A percentile compares a stretch with the other conserved stretches of the same genome.
phyloP scores from a whole-genome alignment of 208 protist species.

The Acanthamoeba sp. region DNA sequence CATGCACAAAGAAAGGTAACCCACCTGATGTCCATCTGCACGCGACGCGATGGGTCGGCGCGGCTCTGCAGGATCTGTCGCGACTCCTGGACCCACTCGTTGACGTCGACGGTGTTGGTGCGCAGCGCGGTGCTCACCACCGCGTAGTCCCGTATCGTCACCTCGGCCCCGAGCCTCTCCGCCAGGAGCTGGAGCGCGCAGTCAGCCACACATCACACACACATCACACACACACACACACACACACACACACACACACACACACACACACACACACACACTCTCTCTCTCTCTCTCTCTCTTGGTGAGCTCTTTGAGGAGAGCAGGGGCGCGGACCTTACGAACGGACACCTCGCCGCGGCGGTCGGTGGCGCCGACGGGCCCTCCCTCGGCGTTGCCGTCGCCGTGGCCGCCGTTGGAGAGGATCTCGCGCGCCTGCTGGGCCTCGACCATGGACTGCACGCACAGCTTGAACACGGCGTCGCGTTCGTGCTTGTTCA shows the following conservation, averaged over 20 bases:
- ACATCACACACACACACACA: too few species aligned
- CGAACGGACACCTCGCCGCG: not conserved
- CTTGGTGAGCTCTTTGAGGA: too few species aligned
- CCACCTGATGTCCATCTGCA: not conserved
- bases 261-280: too few species aligned
- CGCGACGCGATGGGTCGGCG: not conserved
- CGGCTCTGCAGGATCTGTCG: slow-evolving; percentile 8
- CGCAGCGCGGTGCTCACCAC: not conserved
- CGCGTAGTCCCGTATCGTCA: not conserved
- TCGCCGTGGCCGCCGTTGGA: not conserved
- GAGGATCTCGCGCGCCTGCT: not conserved
- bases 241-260: too few species aligned
- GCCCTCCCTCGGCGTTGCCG: not conserved
- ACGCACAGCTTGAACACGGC: not conserved
- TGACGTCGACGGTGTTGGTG: not conserved
- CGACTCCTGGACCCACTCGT: not conserved
- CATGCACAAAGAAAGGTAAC: not conserved
- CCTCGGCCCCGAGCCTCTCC: not conserved
- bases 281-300: too few species aligned
- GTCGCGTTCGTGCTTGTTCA: not conserved
- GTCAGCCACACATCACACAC: too few species aligned
- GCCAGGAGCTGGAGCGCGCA: not conserved
- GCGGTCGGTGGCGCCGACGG: not conserved
- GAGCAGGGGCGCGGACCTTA: not conserved
- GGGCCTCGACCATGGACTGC: not conserved